A percentile compares a stretch with the other conserved stretches of the same genome.
Evolutionary conservation across 305 asterid genomes (phyloP).

Genomic region (Stenogyne calaminthoides): DNA sequence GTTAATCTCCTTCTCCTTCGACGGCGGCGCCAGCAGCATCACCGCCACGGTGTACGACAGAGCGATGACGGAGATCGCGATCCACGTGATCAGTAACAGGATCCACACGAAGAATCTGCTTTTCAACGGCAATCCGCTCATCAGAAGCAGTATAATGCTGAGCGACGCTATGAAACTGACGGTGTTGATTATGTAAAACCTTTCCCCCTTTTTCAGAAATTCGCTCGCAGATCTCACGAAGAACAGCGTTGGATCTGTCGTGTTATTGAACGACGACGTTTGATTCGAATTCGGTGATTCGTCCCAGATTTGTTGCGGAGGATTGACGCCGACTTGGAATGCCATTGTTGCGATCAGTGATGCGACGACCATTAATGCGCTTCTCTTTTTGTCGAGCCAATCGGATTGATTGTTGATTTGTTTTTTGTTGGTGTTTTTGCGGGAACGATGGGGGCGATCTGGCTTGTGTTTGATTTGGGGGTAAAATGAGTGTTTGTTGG

Average conservation of each 20-base stretch:
- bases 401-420: conserved; percentile 1
- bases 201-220: not conserved
- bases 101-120: conserved; percentile 35
- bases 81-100: conserved; percentile 45
- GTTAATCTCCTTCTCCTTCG: not conserved
- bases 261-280: not conserved
- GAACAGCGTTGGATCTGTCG: not conserved
- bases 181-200: conserved; percentile 33
- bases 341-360: conserved; percentile 50
- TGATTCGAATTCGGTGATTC: not conserved
- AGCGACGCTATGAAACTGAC: conserved; percentile 40
- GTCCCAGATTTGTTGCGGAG: conserved; percentile 10
- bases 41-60: conserved; percentile 38
- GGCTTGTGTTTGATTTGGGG: not conserved
- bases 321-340: conserved; percentile 38
- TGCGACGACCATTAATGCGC: conserved; percentile 48
- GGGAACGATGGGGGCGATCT: not conserved
- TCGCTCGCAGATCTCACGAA: not conserved
- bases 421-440: not conserved
- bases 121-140: conserved; percentile 48
- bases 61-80: conserved; percentile 41
- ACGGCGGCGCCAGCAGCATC: conserved; percentile 21
- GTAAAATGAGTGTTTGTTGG: not conserved
- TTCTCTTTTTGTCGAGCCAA: conserved; percentile 40
- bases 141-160: conserved; percentile 47